phyloP scores from a whole-genome alignment of 352 stramenopile species.

The Globisporangium radiosum region DNA sequence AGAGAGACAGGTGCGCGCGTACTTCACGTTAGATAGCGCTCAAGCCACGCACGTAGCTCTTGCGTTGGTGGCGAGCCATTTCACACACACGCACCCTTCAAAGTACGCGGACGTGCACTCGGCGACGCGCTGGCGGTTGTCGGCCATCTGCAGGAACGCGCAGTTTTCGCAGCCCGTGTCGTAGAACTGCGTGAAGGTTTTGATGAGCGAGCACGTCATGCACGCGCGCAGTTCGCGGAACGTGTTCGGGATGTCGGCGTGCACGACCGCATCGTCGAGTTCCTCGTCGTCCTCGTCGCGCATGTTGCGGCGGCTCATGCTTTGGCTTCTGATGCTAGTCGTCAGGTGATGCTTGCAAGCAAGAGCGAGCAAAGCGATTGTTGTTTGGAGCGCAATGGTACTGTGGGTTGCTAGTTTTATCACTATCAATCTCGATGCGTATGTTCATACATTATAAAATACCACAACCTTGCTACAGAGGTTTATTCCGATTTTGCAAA shows the following conservation, averaged over 20 bases:
- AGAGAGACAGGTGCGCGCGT: no score
- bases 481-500: no score
- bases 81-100: constrained; percentile 46
- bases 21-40: no score
- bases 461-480: no score
- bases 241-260: constrained; percentile 85
- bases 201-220: constrained; percentile 87
- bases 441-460: no score
- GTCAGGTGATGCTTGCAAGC: not conserved
- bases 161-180: constrained; percentile 88
- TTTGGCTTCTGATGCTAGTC: not conserved
- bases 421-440: no score
- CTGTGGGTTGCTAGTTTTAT: no score
- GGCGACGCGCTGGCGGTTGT: constrained; percentile 84
- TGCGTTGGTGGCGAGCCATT: not conserved
- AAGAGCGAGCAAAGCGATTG: not conserved
- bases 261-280: constrained; percentile 65
- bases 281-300: constrained; percentile 82
- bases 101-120: constrained; percentile 88
- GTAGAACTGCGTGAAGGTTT: constrained; percentile 89
- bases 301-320: constrained; percentile 35
- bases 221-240: constrained; percentile 84
- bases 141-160: constrained; percentile 83
- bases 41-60: no score
- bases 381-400: no score